Evolutionary conservation across 73 alveolate genomes (phyloP).

Genomic region (Symbiodinium pilosum): DNA sequence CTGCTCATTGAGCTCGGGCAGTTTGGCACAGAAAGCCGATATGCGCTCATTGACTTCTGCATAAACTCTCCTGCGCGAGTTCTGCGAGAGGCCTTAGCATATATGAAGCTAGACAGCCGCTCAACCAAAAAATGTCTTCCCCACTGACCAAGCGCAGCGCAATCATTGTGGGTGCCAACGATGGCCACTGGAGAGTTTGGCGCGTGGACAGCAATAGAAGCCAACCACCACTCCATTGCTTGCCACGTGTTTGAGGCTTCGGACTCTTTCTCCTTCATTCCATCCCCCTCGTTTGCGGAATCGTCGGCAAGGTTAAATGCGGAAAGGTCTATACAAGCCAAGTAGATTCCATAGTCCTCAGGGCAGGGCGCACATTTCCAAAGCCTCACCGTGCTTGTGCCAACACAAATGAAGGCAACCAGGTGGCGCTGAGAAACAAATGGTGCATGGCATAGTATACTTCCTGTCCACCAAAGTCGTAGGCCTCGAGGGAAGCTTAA

Average conservation of each 20-base stretch:
- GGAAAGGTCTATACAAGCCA: slow-evolving; percentile 81
- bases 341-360: slow-evolving; percentile 88
- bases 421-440: slow-evolving; percentile 45
- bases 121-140: too few species aligned
- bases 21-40: slow-evolving; percentile 62
- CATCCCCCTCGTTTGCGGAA: slow-evolving; percentile 11
- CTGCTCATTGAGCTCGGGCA: slow-evolving; percentile 82
- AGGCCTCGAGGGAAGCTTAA: slow-evolving; percentile 26
- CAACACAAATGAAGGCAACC: neutral
- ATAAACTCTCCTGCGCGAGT: slow-evolving; percentile 34
- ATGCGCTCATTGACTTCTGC: slow-evolving; percentile 72
- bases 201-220: slow-evolving; percentile 81
- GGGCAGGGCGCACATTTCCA: neutral
- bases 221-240: slow-evolving; percentile 94
- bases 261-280: neutral
- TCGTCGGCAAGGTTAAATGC: neutral
- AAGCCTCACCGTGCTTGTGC: neutral
- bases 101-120: too few species aligned
- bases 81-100: slow-evolving; percentile 9
- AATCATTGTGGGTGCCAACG: slow-evolving; percentile 88
- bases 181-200: slow-evolving; percentile 93
- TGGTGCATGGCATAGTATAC: slow-evolving; percentile 93
- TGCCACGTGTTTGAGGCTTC: slow-evolving; percentile 69
- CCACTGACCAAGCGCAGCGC: too few species aligned
- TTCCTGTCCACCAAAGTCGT: slow-evolving; percentile 92